Percentiles rank a stretch among this genome's conserved stretches.
phyloP scores from a whole-genome alignment of 495 filamentous ascomycete genomes.

The Trypethelium eluteriae region DNA sequence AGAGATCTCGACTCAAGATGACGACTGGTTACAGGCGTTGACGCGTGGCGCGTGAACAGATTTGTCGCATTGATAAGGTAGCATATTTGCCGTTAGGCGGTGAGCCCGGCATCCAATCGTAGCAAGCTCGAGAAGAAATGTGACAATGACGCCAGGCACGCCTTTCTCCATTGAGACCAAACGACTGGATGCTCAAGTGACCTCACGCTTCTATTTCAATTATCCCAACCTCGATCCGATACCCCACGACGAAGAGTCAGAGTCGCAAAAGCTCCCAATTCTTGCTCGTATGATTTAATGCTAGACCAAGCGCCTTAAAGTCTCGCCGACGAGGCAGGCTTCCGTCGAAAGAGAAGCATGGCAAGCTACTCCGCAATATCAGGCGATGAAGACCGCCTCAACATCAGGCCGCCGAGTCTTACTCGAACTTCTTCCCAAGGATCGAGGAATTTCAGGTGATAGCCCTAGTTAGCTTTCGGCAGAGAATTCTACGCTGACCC shows the following conservation, averaged over 20 bases:
- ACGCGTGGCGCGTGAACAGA: too few species aligned
- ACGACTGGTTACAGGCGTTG: too few species aligned
- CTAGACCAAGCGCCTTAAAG: neutral
- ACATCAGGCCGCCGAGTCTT: constrained; percentile 35
- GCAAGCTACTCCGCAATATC: constrained; percentile 38
- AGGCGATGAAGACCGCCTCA: constrained; percentile 29
- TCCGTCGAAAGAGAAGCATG: constrained; percentile 23
- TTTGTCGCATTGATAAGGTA: too few species aligned
- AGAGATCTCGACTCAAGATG: too few species aligned
- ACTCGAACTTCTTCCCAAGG: constrained; percentile 31
- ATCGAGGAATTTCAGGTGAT: constrained; percentile 26
- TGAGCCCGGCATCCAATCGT: neutral
- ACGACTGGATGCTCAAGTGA: constrained; percentile 18
- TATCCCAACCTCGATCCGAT: neutral
- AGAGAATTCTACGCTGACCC: constrained; percentile 21
- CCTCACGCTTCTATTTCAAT: neutral
- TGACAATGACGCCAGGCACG: neutral
- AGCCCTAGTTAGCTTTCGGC: constrained; percentile 17
- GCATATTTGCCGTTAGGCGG: neutral
- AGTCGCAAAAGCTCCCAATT: neutral
- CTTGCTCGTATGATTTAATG: constrained; percentile 5
- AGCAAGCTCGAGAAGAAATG: neutral
- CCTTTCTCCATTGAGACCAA: neutral
- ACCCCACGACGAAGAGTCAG: neutral
- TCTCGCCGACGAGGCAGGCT: neutral